Conservation (phyloP, 2,329 filamentous ascomycete species). For the Mycosphaerella arachidis region DNA sequence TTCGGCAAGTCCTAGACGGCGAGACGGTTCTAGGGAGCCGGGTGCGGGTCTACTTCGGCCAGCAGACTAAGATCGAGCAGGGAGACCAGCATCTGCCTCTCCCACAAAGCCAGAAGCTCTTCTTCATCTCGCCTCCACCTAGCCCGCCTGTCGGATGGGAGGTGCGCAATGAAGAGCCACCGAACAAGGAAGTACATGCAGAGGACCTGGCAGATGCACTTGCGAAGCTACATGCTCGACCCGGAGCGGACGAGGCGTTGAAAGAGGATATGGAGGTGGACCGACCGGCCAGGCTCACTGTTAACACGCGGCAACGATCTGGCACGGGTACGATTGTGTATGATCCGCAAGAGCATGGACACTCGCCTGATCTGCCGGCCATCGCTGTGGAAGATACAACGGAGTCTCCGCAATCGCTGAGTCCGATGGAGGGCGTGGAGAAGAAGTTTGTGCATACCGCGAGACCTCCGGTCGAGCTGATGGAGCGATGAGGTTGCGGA, state of each 20-base stretch:
- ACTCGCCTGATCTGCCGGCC: slow-evolving; percentile 55
- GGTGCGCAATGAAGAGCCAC: slow-evolving; percentile 58
- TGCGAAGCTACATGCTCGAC: slow-evolving; percentile 46
- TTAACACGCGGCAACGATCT: slow-evolving; percentile 34
- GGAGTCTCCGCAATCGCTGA: slow-evolving; percentile 42
- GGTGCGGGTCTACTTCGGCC: slow-evolving; percentile 61
- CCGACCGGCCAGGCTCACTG: slow-evolving; percentile 5
- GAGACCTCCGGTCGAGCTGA: slow-evolving; percentile 54
- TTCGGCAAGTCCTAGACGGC: slow-evolving; percentile 69
- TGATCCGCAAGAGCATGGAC: slow-evolving; percentile 58
- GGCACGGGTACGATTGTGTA: slow-evolving; percentile 57
- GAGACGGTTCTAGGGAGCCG: slow-evolving; percentile 67
- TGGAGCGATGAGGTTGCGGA: slow-evolving; percentile 35
- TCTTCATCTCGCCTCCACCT: slow-evolving; percentile 63
- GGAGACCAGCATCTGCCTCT: slow-evolving; percentile 47
- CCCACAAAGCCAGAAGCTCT: slow-evolving; percentile 57
- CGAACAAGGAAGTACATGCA: slow-evolving; percentile 62
- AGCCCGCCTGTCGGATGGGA: slow-evolving; percentile 63
- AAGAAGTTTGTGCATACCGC: slow-evolving; percentile 50
- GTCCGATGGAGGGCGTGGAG: slow-evolving; percentile 44
- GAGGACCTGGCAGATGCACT: slow-evolving; percentile 57
- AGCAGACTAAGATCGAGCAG: slow-evolving; percentile 44
- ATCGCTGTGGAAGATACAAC: slow-evolving; percentile 62
- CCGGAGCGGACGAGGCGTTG: slow-evolving; percentile 30
- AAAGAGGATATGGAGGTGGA: slow-evolving; percentile 21